Evolutionary conservation across 179 eudicot genomes (phyloP), one percentile per base, ranked within the genome.

Genomic region (Sideroxylon spinosum): DNA sequence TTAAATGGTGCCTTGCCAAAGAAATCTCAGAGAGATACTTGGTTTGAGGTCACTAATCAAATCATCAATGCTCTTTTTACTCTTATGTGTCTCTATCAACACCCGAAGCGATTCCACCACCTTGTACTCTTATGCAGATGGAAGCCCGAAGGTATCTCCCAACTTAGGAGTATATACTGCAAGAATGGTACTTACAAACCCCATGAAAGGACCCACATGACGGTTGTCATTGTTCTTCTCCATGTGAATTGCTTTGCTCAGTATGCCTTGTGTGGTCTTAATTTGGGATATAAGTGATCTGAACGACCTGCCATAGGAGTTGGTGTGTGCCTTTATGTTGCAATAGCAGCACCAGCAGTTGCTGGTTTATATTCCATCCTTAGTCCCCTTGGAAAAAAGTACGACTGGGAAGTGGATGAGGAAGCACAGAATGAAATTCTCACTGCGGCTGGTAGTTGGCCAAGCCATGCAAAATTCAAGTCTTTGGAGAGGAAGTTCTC

Each of bases 31-130:
- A 81, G 98, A 75, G 84, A 91, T 70, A 85, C 93, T 55, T 94
- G 98, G 98, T 92, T 92, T 81, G 97, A 94, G 82, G 97, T 94
- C 13, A 94, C 91, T 73, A 93, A 94, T 80, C 98, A 94, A 75
- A 94, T 94, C 62, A 91, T 92, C 23, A 94, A 94, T 85, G 98
- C 98, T 7, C 78, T 94, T 26, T 94, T 92, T 78, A 94, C 98
- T 3, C 88, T 94, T 4, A 91, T 94, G 96, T 91, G 97, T 76
- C 74, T 90, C 68, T 95, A 93, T 82, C 94, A 93, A 61, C 99
- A 95, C 82, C 98, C 99, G 0, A 86, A 90, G 49, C 89, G 98
- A 53, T 81, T 89, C 50, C 84, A 93, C 79, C 97, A 93, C 79
- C 85, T 95, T 67, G 84, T 88, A 1, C 85, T 95, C 76, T 88